Conservation (phyloP, 2,329 filamentous ascomycete species). For the Paraphaeosphaeria sporulosa region DNA sequence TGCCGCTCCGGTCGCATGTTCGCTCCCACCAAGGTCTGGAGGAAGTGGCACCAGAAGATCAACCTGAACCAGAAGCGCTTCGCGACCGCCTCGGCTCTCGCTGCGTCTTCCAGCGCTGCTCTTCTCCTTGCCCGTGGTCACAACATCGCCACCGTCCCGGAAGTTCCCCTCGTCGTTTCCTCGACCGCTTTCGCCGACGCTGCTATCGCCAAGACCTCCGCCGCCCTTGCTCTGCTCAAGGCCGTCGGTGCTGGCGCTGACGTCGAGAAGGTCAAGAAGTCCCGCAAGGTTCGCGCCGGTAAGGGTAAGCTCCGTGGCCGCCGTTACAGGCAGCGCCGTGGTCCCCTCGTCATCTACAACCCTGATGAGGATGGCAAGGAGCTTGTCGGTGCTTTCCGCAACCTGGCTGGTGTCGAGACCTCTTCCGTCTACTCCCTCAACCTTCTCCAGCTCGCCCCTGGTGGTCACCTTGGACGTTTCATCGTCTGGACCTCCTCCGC, state of each 20-base stretch:
- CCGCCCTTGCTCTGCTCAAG: conserved; percentile 86
- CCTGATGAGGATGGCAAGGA: conserved; percentile 94
- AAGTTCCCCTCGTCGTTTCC: conserved; percentile 96
- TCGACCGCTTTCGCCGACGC: conserved; percentile 84
- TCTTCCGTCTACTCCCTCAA: conserved; percentile 92
- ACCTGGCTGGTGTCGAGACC: conserved; percentile 98
- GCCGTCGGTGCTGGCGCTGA: conserved; percentile 89
- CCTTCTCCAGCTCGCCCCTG: conserved; percentile 98
- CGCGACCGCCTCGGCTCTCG: conserved; percentile 95
- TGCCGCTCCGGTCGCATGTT: conserved; percentile 99
- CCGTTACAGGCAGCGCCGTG: conserved; percentile 96
- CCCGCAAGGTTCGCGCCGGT: conserved; percentile 95
- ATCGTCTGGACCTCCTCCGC: conserved; percentile 98
- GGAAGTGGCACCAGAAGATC: conserved; percentile 99
- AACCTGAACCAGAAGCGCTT: conserved; percentile 99
- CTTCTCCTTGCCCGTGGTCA: conserved; percentile 97
- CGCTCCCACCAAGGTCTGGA: conserved; percentile 99
- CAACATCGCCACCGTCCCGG: conserved; percentile 88
- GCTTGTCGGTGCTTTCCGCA: conserved; percentile 94
- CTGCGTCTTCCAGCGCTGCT: conserved; percentile 92
- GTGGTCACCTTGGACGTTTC: conserved; percentile 98
- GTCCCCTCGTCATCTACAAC: conserved; percentile 97
- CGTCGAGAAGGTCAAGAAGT: conserved; percentile 93
- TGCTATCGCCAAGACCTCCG: conserved; percentile 85
- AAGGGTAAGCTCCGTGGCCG: conserved; percentile 99